These are phyloP conservation scores for Cicer yamashitae DNA, from an alignment of 306 rosid genomes.

Conservation along the genomic window DNA sequence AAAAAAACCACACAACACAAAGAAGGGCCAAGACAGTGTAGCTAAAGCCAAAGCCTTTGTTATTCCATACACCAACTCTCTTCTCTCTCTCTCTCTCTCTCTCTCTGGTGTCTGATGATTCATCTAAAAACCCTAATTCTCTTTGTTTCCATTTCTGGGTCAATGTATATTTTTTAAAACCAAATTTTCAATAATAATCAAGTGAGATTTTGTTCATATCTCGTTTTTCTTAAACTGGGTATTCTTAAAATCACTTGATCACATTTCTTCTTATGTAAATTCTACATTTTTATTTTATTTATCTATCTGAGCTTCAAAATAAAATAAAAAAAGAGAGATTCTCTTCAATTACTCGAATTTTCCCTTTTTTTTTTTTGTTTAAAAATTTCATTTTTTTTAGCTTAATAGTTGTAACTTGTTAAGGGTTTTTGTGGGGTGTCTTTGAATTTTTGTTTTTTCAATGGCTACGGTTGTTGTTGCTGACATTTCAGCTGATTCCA, in stretches of 20 bases:
- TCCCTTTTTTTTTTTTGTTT: neutral
- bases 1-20: slow-evolving; percentile 24
- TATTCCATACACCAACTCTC: slow-evolving; percentile 46
- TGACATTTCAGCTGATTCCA: slow-evolving; percentile 80
- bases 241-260: slow-evolving; percentile 39
- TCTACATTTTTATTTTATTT: slow-evolving; percentile 35
- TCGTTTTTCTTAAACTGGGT: slow-evolving; percentile 5
- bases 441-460: slow-evolving; percentile 45
- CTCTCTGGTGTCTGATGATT: slow-evolving; percentile 42
- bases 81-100: slow-evolving; percentile 40
- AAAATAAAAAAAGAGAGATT: slow-evolving; percentile 24
- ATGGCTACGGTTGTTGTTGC: slow-evolving; percentile 97
- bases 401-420: slow-evolving; percentile 28
- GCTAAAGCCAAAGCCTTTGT: slow-evolving; percentile 51
- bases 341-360: slow-evolving; percentile 40
- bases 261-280: slow-evolving; percentile 39
- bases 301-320: neutral
- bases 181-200: slow-evolving; percentile 2
- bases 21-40: slow-evolving; percentile 33
- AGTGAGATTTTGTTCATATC: slow-evolving; percentile 27
- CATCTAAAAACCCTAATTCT: slow-evolving; percentile 54
- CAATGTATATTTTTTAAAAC: slow-evolving; percentile 10
- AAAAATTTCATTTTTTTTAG: slow-evolving; percentile 23
- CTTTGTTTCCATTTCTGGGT: slow-evolving; percentile 24
- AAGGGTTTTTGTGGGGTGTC: slow-evolving; percentile 39